Conservation (phyloP, 371 early-diverging fungal genomes). For the Amoeboaphelidium protococcarum region DNA sequence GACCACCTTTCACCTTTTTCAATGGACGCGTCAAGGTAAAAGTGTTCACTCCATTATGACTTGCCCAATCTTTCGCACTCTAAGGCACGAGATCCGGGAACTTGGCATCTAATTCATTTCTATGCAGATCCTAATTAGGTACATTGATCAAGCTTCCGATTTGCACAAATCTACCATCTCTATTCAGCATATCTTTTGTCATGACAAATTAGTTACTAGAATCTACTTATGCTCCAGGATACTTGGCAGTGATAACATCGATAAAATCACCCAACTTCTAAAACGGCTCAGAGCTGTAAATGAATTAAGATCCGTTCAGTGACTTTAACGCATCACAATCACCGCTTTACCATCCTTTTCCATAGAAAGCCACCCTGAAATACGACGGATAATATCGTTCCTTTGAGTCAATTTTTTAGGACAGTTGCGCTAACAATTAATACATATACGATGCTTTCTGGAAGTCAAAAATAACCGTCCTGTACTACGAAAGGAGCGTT, state of each 20-base stretch:
- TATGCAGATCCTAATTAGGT: conserved; percentile 11
- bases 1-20: conserved; percentile 2
- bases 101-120: conserved; percentile 29
- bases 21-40: neutral
- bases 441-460: conserved; percentile 22
- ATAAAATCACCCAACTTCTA: conserved; percentile 42
- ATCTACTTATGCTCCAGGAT: conserved; percentile 13
- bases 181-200: too few species aligned
- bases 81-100: conserved; percentile 5
- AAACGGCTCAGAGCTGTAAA: conserved; percentile 42
- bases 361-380: conserved; percentile 49
- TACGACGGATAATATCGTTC: conserved; percentile 36
- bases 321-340: too few species aligned
- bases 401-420: conserved; percentile 21
- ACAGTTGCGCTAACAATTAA: conserved; percentile 23
- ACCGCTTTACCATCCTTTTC: conserved; percentile 31
- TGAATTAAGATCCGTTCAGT: conserved; percentile 31
- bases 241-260: conserved; percentile 36
- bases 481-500: conserved; percentile 29
- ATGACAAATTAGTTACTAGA: too few species aligned
- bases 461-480: conserved; percentile 24
- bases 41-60: neutral
- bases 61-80: conserved; percentile 3
- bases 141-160: conserved; percentile 3
- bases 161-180: too few species aligned